Evolutionary conservation across 2,329 filamentous ascomycete species (phyloP), one percentile per base, ranked within the genome.

Genomic region (Tolypocladium endophyticum): DNA sequence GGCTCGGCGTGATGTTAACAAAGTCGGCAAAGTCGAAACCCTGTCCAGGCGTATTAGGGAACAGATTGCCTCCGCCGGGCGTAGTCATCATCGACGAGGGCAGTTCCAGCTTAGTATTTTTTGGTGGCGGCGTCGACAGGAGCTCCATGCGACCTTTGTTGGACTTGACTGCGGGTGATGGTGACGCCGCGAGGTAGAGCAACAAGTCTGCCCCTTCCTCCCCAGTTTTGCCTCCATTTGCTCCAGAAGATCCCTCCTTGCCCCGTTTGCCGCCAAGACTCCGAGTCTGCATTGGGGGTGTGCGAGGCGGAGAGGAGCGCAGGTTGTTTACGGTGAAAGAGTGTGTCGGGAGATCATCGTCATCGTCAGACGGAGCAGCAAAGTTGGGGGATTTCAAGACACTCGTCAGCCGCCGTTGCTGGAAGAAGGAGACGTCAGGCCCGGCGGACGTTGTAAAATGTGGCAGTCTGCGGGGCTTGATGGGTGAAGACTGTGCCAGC

Each of bases 1-100:
- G 94, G 69, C 91, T 96, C 0, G 94, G 94, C 8, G 94, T 96
- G 72, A 97, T 93, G 75, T 97, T 97, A 71, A 97, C 88, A 74
- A 96, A 99, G 71, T 99, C 94, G 58, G 92, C 86, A 76, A 97
- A 96, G 76, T 97, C 95, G 74, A 97, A 95, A 55, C 74, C 77
- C 69, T 92, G 89, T 20, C 87, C 87, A 0, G 93, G 93, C 0
- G 93, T 97, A 63, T 84, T 86, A 57, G 88, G 85, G 68, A 86
- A 84, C 55, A 87, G 73, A 68, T 86, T 88, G 62, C 84, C 83
- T 47, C 87, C 87, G 58, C 87, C 86, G 1, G 90, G 90, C 14
- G 90, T 94, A n/a, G 85, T 88, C 89, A 94, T 93, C 84, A 93
- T 91, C 33, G 87, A 95, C 60, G 86, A 95, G 28, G 86, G 92